Base-by-base conservation (phyloP, 2,329 filamentous ascomycete genomes). In the Ophidiomyces ophidiicola region DNA sequence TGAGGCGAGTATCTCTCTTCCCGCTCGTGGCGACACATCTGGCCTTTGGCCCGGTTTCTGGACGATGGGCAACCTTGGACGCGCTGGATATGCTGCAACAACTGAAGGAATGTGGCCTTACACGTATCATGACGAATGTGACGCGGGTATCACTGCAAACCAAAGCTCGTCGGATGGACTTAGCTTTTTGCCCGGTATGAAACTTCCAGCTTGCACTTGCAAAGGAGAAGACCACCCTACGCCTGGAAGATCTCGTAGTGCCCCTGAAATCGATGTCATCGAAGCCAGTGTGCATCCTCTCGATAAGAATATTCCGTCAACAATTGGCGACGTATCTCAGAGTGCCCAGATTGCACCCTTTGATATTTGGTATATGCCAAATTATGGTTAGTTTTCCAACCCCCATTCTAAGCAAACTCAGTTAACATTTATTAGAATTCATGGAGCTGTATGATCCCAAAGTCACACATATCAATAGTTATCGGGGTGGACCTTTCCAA, bases 31-130 rank as follows among this genome's bases (percentile, higher is more conserved):
- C 32, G 75, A 81, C 46, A 70, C 74, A 10, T 68, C 74, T 40
- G 79, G 79, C 42, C 79, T 82, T 58, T 83, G 79, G 79, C 79
- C 79, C 29, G 79, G 79, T 57, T 80, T 82, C 57, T 83, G 79
- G 79, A 68, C 77, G 0, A 81, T 83, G 76, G 79, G 79, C 3
- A 83, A 83, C 51, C 66, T 83, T 15, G 79, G 74, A 25, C 69
- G 79, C 46, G 75, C 79, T 18, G 79, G 79, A 8, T 80, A 80
- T 56, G 68, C 74, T 21, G 72, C 76, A 6, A 80, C 78, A 1
- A 82, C 78, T 0, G 78, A 83, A 45, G 79, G 79, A 3, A 66
- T 81, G 56, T 83, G 79, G 79, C 79, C 79, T 0, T 83, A 82
- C 61, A 80, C 74, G 48, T 83, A 83, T 53, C 67, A 75, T 47